Base-by-base conservation (phyloP, 2,329 filamentous ascomycete genomes). In the Phialocephala sp. region DNA sequence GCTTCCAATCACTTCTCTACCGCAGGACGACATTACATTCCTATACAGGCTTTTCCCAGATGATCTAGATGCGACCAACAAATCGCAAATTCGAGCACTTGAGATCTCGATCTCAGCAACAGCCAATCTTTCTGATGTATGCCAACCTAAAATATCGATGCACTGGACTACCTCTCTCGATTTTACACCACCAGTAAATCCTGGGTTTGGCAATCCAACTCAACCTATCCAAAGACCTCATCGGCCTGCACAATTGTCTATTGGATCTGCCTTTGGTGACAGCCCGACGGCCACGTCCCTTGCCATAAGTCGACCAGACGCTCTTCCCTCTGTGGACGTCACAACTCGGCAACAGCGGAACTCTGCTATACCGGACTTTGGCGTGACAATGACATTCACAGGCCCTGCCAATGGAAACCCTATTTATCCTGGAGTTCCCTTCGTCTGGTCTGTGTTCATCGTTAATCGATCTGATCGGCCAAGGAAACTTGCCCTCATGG, bases 11-110 rank as follows among this genome's bases (percentile, higher is more conserved):
- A 81, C 81, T 50, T 89, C 89, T 74, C 87, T 87, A 15, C 86
- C 90, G 18, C 89, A 91, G 71, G 91, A 94, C 74, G 90, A 93
- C 76, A 80, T 92, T 67, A 91, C 90, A 1, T 88, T 93, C 71
- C 80, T 94, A 61, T 94, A 93, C 79, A 86, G 85, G 61, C 84
- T 92, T 65, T 79, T 80, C 12, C 86, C 87, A 1, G 74, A 77
- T 67, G 71, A 74, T 22, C 66, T 72, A 63, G 73, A 76, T 55
- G 66, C 68, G 22, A 73, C 70, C 15, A 79, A 80, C 43, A 86
- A 80, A 74, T 82, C 79, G 74, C 79, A 79, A 56, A 79, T 80
- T 66, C 82, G 81, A 65, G 84, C 82, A 67, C 82, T 92, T 12
- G 80, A 84, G 63, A 85, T 92, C 68, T 79, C 82, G 57, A 86